Evolutionary conservation across 2,329 filamentous ascomycete species (phyloP), one percentile per base, ranked within the genome.

Genomic region (Aspergillus quadricinctus): DNA sequence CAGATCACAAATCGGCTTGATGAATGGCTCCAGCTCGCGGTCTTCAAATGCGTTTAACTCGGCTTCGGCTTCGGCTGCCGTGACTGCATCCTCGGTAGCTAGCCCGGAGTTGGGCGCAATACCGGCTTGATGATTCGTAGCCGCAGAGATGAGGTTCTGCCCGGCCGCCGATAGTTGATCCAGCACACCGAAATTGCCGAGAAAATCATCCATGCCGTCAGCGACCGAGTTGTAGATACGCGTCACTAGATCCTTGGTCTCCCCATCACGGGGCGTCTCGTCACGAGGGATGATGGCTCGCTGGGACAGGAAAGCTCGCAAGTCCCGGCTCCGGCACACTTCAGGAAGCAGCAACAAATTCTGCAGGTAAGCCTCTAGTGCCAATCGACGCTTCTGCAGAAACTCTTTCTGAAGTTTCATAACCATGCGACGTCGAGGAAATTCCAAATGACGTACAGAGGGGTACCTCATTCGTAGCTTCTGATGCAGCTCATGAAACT

Each of bases 371-470:
- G 86, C 86, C 72, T 99, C 93, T 1, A 99, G 80, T 0, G 90
- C 92, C 31, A 87, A 75, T 9, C 91, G 85, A 27, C 94, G 85
- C 74, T 96, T 97, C 65, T 95, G 89, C 19, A 99, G 78, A 68
- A 99, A 99, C 66, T 99, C 94, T 70, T 87, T 93, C 69, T 99
- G 94, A 2, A 99, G 83, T 68, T 97, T 97, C 86, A 97, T 92
- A 52, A 99, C 89, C 76, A 97, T 88, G 58, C 94, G 88, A 40
- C 95, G 84, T 19, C 93, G 84, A 1, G 94, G 94, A 68, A 99
- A 97, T 65, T 97, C 93, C 2, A 99, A 82, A 62, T 90, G 86
- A 50, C 92, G 86, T 17, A 97, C 92, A 17, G 90, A 92, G 0
- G 92, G 87, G 66, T 97, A 99, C 59, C 88, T 85, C 41, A 87